Conservation (phyloP, 1,139 yeast genomes). For the Sugiyamaella novakii region DNA sequence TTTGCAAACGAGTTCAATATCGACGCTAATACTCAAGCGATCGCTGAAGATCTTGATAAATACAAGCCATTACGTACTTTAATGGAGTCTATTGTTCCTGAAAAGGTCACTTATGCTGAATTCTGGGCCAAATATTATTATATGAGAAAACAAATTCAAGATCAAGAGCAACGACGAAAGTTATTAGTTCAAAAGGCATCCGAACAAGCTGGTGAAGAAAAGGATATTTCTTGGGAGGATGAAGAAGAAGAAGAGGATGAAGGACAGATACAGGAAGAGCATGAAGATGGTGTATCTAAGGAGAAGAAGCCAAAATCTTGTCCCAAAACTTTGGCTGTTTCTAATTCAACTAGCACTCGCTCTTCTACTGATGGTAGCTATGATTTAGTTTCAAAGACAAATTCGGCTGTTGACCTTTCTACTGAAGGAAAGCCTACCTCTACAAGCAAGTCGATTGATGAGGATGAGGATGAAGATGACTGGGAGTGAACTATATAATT, state of each 20-base stretch:
- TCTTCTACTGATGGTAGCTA: conserved; percentile 48
- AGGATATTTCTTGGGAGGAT: conserved; percentile 60
- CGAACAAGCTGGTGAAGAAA: conserved; percentile 44
- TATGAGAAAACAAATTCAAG: conserved; percentile 56
- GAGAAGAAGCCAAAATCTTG: conserved; percentile 14
- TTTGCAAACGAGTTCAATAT: conserved; percentile 47
- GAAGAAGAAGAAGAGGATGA: conserved; percentile 57
- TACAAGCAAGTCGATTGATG: conserved; percentile 21
- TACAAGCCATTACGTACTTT: conserved; percentile 59
- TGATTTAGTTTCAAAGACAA: conserved; percentile 44
- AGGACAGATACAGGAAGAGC: conserved; percentile 18
- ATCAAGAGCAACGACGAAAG: conserved; percentile 68
- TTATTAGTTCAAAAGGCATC: conserved; percentile 54
- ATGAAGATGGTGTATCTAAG: conserved; percentile 24
- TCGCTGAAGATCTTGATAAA: conserved; percentile 51
- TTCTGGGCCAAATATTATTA: conserved; percentile 80
- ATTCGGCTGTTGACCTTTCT: conserved; percentile 41
- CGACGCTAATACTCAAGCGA: conserved; percentile 55
- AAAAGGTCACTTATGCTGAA: conserved; percentile 54
- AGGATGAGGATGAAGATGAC: conserved; percentile 54
- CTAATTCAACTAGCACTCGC: conserved; percentile 33
- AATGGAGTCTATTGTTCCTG: conserved; percentile 71
- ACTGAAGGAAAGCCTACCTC: conserved; percentile 20
- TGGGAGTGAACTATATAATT: conserved; percentile 51
- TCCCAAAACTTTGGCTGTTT: conserved; percentile 5